phyloP scores from a whole-genome alignment of 257 asterid species.

The Ilex aquifolium region DNA sequence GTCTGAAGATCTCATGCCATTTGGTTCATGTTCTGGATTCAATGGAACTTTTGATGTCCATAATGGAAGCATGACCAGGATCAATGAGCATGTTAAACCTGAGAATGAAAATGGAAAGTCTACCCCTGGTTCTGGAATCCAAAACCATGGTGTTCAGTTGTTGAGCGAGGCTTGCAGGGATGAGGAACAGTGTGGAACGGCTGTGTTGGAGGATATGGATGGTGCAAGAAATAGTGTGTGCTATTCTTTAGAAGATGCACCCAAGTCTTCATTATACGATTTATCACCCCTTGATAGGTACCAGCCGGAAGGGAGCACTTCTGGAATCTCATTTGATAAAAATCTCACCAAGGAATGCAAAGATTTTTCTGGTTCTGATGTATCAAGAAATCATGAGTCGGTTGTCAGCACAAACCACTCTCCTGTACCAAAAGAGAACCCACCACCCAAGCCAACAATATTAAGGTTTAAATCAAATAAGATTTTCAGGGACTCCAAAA shows the following conservation, averaged over 20 bases:
- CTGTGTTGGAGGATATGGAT: slow-evolving; percentile 12
- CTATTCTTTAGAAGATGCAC: slow-evolving; percentile 18
- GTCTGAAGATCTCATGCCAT: slow-evolving; percentile 25
- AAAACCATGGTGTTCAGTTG: slow-evolving; percentile 4
- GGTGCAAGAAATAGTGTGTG: slow-evolving; percentile 19
- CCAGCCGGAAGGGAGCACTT: slow-evolving; percentile 21
- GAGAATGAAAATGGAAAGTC: slow-evolving; percentile 11
- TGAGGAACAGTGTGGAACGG: slow-evolving; percentile 15
- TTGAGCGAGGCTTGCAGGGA: slow-evolving; percentile 6
- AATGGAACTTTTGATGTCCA: slow-evolving; percentile 6
- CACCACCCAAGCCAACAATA: slow-evolving; percentile 42
- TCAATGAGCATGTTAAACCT: slow-evolving; percentile 2
- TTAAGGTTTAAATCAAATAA: slow-evolving; percentile 55
- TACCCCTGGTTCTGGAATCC: slow-evolving; percentile 10
- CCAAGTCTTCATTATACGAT: slow-evolving; percentile 23
- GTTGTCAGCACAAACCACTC: slow-evolving; percentile 17
- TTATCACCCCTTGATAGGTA: slow-evolving; percentile 18
- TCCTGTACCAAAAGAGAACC: slow-evolving; percentile 26
- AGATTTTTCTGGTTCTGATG: slow-evolving; percentile 22
- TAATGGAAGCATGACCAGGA: slow-evolving; percentile 1
- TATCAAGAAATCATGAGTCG: slow-evolving; percentile 23
- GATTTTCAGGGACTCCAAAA: slow-evolving; percentile 22
- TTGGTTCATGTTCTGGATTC: slow-evolving; percentile 8
- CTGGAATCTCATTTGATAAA: slow-evolving; percentile 25
- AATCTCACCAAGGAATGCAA: slow-evolving; percentile 24